Evolutionary conservation across 768 basidiomycete species (phyloP), one percentile per base, ranked within the genome.

Genomic region (Gymnopilus dilepis): DNA sequence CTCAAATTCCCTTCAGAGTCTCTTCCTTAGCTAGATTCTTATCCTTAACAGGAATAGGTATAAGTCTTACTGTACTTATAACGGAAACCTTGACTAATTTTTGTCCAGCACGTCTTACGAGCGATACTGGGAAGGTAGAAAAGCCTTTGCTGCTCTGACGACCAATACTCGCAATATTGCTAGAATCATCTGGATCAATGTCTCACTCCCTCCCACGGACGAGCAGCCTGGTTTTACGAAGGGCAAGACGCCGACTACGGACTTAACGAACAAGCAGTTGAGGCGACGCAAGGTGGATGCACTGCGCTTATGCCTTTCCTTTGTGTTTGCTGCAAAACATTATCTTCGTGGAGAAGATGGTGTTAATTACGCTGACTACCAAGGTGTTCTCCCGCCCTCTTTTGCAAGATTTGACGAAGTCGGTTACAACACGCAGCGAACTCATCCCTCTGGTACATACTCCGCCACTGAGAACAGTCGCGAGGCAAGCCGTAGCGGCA

Each of bases 341-440:
- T 94, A 95, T 72, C 82, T 95, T 52, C 91, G 94, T 43, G 91
- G 87, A 52, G 90, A 94, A 65, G 92, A 92, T 69, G 92, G 94
- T 2, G 73, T 86, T 8, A 80, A 88, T 22, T 87, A 86, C 69
- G 78, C 82, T 2, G 93, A 95, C 73, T 88, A 89, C 66, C 72
- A 69, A 0, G 87, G 82, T 11, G 78, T 95, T 57, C 74, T 95
- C 19, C 93, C 94, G 0, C 67, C 80, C 3, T 83, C 82, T 15
- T 87, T 92, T 60, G 72, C 76, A 41, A 81, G 82, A 9, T 80
- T 77, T 56, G 80, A 80, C 40, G 81, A 80, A 59, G 61, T 72
- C 8, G 80, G 78, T 4, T 80, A 76, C 68, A 76, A 75, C 68
- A 76, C 78, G 26, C 62, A 66, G 50, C 65, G 61, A 6, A 67